Conservation (phyloP, 305 asterid species). For the Caryopteris hybrid region DNA sequence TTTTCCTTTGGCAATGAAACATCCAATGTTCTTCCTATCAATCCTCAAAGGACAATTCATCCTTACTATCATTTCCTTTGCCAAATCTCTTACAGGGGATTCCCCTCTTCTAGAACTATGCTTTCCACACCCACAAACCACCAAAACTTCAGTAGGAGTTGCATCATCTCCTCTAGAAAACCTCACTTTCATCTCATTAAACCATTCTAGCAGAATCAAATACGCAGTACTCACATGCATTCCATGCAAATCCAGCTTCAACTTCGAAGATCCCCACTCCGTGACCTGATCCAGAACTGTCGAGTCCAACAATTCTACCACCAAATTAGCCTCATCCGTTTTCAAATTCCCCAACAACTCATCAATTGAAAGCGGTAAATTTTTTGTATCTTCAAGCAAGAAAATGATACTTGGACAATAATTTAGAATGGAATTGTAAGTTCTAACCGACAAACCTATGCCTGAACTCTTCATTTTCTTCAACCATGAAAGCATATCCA, state of each 20-base stretch:
- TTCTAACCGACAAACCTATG: conserved; percentile 50
- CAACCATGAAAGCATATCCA: conserved; percentile 60
- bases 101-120: conserved; percentile 74
- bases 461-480: conserved; percentile 49
- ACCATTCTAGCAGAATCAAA: conserved; percentile 77
- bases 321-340: conserved; percentile 44
- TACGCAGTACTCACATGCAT: conserved; percentile 73
- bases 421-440: conserved; percentile 72
- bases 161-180: conserved; percentile 20
- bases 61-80: conserved; percentile 48
- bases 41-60: conserved; percentile 71
- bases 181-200: conserved; percentile 45
- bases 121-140: conserved; percentile 79
- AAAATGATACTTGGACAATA: conserved; percentile 49
- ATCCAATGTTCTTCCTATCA: conserved; percentile 71
- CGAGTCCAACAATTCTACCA: conserved; percentile 49
- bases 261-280: conserved; percentile 49
- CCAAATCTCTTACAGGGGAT: conserved; percentile 66
- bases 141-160: conserved; percentile 47
- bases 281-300: conserved; percentile 44
- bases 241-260: conserved; percentile 90
- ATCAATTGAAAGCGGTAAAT: conserved; percentile 45
- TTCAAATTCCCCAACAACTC: conserved; percentile 42
- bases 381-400: conserved; percentile 46
- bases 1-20: conserved; percentile 72